These are phyloP conservation scores for Xylaria sp. DNA, from an alignment of 2,329 filamentous ascomycete species.

Conservation along the genomic window DNA sequence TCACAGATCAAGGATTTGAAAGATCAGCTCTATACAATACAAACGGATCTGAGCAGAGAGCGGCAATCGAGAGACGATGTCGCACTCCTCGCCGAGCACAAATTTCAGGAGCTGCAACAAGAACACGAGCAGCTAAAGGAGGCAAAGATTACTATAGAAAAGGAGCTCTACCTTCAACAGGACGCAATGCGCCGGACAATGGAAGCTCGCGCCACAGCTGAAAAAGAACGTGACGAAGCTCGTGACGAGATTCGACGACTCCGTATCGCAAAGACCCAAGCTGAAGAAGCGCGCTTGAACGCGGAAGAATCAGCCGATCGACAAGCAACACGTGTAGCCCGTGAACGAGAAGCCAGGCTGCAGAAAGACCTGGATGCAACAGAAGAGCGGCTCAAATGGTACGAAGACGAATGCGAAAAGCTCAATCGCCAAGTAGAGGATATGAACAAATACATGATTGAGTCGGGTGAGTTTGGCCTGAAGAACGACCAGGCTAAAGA, in stretches of 20 bases:
- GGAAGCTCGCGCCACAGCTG: slow-evolving; percentile 81
- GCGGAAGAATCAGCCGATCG: slow-evolving; percentile 85
- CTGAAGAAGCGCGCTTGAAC: slow-evolving; percentile 86
- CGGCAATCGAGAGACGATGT: slow-evolving; percentile 95
- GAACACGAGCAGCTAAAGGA: slow-evolving; percentile 90
- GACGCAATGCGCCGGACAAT: slow-evolving; percentile 88
- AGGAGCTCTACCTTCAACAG: slow-evolving; percentile 95
- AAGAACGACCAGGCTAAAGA: slow-evolving; percentile 96
- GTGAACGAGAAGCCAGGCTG: slow-evolving; percentile 81
- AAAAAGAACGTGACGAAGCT: slow-evolving; percentile 89
- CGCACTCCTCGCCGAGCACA: slow-evolving; percentile 88
- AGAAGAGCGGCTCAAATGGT: slow-evolving; percentile 78
- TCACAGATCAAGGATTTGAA: slow-evolving; percentile 90
- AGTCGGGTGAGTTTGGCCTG: slow-evolving; percentile 88
- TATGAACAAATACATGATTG: slow-evolving; percentile 85
- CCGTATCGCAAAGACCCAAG: slow-evolving; percentile 82
- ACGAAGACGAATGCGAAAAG: slow-evolving; percentile 81
- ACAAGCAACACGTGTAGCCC: slow-evolving; percentile 79
- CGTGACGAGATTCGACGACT: slow-evolving; percentile 85
- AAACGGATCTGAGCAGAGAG: slow-evolving; percentile 90
- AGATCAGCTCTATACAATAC: slow-evolving; percentile 82
- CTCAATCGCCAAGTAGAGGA: slow-evolving; percentile 84
- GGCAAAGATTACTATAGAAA: slow-evolving; percentile 96
- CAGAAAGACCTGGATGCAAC: slow-evolving; percentile 84
- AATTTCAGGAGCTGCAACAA: slow-evolving; percentile 81